Percentiles rank a stretch among this genome's conserved stretches.
These are phyloP conservation scores for Venturia aucupariae DNA, from an alignment of 2,329 filamentous ascomycete genomes.

Conservation along the genomic window DNA sequence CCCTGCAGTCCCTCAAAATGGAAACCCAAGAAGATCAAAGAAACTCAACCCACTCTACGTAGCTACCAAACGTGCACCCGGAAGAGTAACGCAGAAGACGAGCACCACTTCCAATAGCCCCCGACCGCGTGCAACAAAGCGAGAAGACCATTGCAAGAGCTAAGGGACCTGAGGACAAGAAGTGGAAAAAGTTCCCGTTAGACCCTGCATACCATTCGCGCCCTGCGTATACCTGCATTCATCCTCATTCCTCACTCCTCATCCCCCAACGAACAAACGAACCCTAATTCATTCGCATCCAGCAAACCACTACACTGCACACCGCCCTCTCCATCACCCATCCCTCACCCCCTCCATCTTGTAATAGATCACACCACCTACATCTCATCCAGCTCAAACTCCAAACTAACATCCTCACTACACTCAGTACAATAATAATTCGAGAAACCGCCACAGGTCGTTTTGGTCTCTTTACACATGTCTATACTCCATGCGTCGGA, in stretches of 20 bases:
- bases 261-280: neutral
- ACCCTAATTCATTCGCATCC: too few relatives aligned
- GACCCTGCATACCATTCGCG: neutral
- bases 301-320: neutral
- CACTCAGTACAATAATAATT: constrained; percentile 37
- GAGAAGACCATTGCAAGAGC: neutral
- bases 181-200: neutral
- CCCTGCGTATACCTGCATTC: neutral
- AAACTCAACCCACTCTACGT: too few relatives aligned
- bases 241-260: neutral
- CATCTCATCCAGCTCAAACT: constrained; percentile 34
- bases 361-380: too few relatives aligned
- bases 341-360: neutral
- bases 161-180: neutral
- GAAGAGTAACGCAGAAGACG: neutral
- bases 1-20: neutral
- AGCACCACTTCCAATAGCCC: neutral
- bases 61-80: neutral
- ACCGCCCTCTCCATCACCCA: neutral
- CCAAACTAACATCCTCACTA: constrained; percentile 34
- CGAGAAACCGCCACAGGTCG: constrained; percentile 33
- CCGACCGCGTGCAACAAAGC: neutral
- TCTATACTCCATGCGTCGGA: constrained; percentile 40
- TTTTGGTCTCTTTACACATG: constrained; percentile 36
- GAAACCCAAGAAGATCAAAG: too few relatives aligned